Conservation (phyloP, 2,329 filamentous ascomycete species). For the Leptoxyphium fumago region DNA sequence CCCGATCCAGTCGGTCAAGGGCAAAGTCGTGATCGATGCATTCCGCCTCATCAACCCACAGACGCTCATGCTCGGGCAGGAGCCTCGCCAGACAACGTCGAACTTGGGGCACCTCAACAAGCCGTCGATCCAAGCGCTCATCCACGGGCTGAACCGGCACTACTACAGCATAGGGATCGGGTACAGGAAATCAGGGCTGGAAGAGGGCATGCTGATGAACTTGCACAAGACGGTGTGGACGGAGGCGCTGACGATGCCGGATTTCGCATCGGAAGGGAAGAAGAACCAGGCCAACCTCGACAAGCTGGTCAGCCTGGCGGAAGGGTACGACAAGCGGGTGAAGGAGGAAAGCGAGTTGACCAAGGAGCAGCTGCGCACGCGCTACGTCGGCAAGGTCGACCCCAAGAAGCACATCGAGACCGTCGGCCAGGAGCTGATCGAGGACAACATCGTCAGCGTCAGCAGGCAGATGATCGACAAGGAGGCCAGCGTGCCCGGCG, state of each 20-base stretch:
- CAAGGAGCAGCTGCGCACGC: conserved; percentile 94
- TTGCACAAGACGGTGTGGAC: conserved; percentile 99
- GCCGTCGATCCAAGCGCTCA: conserved; percentile 97
- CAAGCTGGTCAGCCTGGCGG: conserved; percentile 74
- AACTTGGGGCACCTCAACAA: conserved; percentile 98
- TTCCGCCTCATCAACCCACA: conserved; percentile 98
- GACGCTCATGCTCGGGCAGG: conserved; percentile 92
- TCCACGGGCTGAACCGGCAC: conserved; percentile 93
- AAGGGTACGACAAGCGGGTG: conserved; percentile 96
- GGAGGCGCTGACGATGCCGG: conserved; percentile 90
- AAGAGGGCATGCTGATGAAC: conserved; percentile 99
- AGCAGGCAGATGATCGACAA: conserved; percentile 99
- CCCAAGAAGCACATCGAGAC: conserved; percentile 99
- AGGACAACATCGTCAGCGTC: conserved; percentile 99
- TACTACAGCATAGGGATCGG: conserved; percentile 99
- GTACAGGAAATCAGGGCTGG: conserved; percentile 86
- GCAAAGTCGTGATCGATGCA: conserved; percentile 97
- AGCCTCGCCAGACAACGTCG: conserved; percentile 92
- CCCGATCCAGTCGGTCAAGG: conserved; percentile 97
- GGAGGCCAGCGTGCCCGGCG: conserved; percentile 80
- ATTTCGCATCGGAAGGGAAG: conserved; percentile 72
- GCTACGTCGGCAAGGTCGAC: conserved; percentile 97
- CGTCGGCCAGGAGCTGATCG: conserved; percentile 89
- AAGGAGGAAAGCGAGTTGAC: conserved; percentile 97
- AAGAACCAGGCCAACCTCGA: conserved; percentile 81